Evolutionary conservation across 2,329 filamentous ascomycete genomes (phyloP), one percentile per base, ranked within the genome.

Genomic region (Alternaria rosae): DNA sequence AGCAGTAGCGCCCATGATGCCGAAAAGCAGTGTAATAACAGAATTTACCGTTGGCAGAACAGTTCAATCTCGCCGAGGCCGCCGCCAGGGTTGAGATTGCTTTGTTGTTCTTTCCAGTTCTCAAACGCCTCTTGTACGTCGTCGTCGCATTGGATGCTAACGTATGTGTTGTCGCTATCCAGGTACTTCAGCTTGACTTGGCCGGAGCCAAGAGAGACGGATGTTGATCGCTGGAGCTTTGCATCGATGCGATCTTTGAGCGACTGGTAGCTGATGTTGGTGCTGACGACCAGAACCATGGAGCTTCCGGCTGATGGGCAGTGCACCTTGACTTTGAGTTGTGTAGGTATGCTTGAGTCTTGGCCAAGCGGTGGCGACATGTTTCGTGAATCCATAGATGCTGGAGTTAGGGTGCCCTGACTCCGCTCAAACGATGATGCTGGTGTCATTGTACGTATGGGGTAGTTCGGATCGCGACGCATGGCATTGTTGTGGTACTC

Each of bases 81-180:
- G 54, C 76, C 78, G n/a, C 87, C 85, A 54, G 77, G 85, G 45
- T 88, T 85, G 70, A 86, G 82, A 32, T 87, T 85, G 62, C 85
- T 84, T 72, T 89, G 86, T 69, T 89, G 90, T 75, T 97, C 93
- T 32, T 92, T 89, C 94, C 94, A 97, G 70, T 96, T 94, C 78
- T 94, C 90, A 76, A 99, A 97, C 5, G 95, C 95, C 70, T 95
- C 93, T 73, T 96, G 93, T 44, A 99, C 95, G 70, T 97, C 95
- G 73, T 99, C 95, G 73, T 99, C 95, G 64, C 91, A 94, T 77
- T 95, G 91, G 57, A 99, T 97, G 54, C 91, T 94, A 64, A 99
- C 92, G 76, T 91, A 94, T 74, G 98, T 95, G 51, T 92, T 92
- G 69, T 99, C 95, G 44, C 66, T 70, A 75, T 99, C 95, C 54